A percentile compares a stretch with the other conserved stretches of the same genome.
Conservation (phyloP, 2,329 filamentous ascomycete species). For the Ceratocystis papillata region DNA sequence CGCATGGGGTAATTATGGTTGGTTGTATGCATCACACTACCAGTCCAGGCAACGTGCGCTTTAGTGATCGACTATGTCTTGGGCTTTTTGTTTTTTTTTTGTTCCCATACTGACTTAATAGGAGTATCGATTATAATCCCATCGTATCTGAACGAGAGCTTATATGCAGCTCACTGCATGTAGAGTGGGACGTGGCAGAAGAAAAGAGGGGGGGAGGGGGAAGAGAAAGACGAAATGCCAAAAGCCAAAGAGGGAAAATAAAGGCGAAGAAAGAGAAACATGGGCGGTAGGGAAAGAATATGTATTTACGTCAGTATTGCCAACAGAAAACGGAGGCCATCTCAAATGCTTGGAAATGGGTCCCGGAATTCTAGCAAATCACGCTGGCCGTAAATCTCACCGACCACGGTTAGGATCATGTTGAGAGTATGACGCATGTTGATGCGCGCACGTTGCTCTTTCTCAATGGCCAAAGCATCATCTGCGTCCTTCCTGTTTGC, state of each 20-base stretch:
- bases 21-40: not conserved
- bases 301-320: not conserved
- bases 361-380: conserved; percentile 70
- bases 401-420: conserved; percentile 81
- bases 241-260: too few relatives aligned
- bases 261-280: not conserved
- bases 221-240: too few relatives aligned
- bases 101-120: not conserved
- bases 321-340: not conserved
- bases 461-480: conserved; percentile 28
- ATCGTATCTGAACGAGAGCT: not conserved
- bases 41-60: not conserved
- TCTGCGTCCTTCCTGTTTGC: conserved; percentile 25
- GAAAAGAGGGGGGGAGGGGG: too few relatives aligned
- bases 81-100: not conserved
- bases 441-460: conserved; percentile 33
- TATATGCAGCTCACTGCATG: too few relatives aligned
- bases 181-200: too few relatives aligned
- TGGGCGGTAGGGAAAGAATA: not conserved
- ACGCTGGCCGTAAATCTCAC: conserved; percentile 80
- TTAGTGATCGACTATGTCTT: not conserved
- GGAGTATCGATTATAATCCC: not conserved
- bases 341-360: conserved; percentile 41
- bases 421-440: conserved; percentile 65
- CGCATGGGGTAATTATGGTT: not conserved